Conservation (phyloP, 768 basidiomycete species). For the Panus rudis region DNA sequence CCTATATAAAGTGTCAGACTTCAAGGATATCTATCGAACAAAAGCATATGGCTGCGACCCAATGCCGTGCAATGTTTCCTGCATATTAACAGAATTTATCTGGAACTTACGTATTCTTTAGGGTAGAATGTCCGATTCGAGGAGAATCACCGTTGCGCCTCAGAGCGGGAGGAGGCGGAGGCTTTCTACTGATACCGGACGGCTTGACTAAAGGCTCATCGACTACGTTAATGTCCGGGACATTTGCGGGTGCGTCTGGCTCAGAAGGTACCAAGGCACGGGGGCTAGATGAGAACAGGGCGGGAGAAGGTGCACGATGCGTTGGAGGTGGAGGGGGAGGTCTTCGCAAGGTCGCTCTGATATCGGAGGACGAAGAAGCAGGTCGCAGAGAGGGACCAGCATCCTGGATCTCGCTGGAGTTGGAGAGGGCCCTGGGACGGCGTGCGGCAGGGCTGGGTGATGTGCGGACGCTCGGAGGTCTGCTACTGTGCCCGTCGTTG, state of each 20-base stretch:
- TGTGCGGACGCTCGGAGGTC: slow-evolving; percentile 3
- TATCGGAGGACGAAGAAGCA: slow-evolving; percentile 49
- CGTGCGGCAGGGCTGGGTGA: slow-evolving; percentile 15
- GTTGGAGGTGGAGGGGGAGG: slow-evolving; percentile 58
- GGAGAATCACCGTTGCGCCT: too few relatives aligned
- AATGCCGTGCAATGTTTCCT: too few relatives aligned
- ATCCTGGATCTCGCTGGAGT: slow-evolving; percentile 18
- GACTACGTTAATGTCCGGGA: too few relatives aligned
- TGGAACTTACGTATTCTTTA: slow-evolving; percentile 38
- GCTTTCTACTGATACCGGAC: slow-evolving; percentile 10
- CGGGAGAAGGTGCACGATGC: slow-evolving; percentile 37
- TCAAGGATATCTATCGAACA: too few relatives aligned
- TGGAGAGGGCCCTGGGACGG: slow-evolving; percentile 30
- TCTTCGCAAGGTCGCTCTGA: slow-evolving; percentile 33
- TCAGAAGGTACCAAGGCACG: slow-evolving; percentile 1
- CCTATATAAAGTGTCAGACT: too few relatives aligned
- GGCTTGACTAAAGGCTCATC: too few relatives aligned
- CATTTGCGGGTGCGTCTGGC: slow-evolving; percentile 1
- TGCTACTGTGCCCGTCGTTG: slow-evolving; percentile 4
- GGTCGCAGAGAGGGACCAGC: slow-evolving; percentile 32
- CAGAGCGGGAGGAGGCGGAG: slow-evolving; percentile 8
- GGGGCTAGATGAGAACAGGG: slow-evolving; percentile 37
- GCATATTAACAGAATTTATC: too few relatives aligned
- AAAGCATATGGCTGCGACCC: too few relatives aligned
- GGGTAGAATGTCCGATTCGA: slow-evolving; percentile 30